These are phyloP conservation scores for Mycena sp. DNA, from an alignment of 1,284 basidiomycete species.

Conservation along the genomic window DNA sequence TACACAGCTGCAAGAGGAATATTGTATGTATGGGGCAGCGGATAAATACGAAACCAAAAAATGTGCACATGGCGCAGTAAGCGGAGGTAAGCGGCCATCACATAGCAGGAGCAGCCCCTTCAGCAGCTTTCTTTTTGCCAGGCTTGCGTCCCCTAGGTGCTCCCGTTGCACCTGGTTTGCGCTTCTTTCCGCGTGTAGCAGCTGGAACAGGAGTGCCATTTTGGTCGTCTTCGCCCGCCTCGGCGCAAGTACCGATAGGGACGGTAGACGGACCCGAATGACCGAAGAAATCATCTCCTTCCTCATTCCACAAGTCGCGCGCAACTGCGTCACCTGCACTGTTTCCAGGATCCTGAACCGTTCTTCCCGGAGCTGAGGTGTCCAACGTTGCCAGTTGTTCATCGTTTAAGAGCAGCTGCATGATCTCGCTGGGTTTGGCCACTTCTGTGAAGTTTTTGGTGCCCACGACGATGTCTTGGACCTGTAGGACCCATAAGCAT, in stretches of 20 bases:
- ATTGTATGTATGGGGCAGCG: conserved; percentile 11
- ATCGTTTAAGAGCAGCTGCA: conserved; percentile 94
- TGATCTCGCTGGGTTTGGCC: conserved; percentile 96
- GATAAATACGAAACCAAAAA: conserved; percentile 13
- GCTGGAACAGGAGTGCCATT: conserved; percentile 38
- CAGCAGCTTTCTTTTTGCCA: conserved; percentile 38
- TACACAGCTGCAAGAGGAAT: conserved; percentile 12
- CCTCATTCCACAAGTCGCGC: conserved; percentile 83
- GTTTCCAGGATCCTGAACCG: conserved; percentile 49
- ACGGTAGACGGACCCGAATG: conserved; percentile 47
- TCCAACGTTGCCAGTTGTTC: conserved; percentile 83
- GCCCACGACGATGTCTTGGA: conserved; percentile 99
- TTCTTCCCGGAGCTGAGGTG: conserved; percentile 47
- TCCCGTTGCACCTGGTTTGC: conserved; percentile 48
- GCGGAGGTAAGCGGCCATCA: too few species aligned
- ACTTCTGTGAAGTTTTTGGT: conserved; percentile 94
- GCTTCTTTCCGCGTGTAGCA: conserved; percentile 53
- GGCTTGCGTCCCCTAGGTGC: conserved; percentile 55
- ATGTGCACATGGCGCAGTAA: too few species aligned
- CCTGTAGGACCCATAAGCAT: conserved; percentile 55
- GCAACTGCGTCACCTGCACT: conserved; percentile 53
- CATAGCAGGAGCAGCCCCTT: too few species aligned
- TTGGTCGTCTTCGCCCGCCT: conserved; percentile 44
- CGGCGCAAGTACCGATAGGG: conserved; percentile 1
- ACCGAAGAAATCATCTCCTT: conserved; percentile 86